Base-by-base conservation (phyloP, 805 yeast genomes). In the Metschnikowia picachoensis region DNA sequence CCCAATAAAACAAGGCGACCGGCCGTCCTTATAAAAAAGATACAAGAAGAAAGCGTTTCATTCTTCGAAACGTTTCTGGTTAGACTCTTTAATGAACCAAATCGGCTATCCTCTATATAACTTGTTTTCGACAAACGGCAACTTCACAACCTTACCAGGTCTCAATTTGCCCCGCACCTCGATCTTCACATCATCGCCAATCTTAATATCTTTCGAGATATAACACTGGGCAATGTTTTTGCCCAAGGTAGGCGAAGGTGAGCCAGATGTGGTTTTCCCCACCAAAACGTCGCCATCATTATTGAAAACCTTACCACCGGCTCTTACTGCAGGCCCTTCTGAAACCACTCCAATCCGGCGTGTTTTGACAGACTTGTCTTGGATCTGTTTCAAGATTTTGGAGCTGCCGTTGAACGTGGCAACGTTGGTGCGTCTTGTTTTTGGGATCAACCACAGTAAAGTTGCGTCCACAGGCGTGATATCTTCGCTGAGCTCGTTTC, bases 321-420 rank as follows among this genome's bases (percentile, higher is more conserved):
- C 85, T 66, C 99, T 82, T 30, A 98, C 97, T 2, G 99, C 89
- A 10, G 98, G 97, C 1, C 98, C 97, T 53, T 75, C 77, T 8
- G 84, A 79, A 11, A 67, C 64, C 57, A 86, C 74, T 2, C 97
- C 98, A 12, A 89, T 85, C 60, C 99, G 82, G 47, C 74, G 67
- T 28, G 49, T 53, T 41, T 80, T 74, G 27, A 80, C 79, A 3
- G 74, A 65, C 63, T 89, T 87, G 53, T 87, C 83, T 38, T 75
- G 72, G 44, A 94, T 62, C 66, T 91, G 97, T 5, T 71, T 68
- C 49, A 88, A 70, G 44, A 94, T 87, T 57, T 70, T 79, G 11
- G 73, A 70, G 34, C 83, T 75, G 28, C 99, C 99, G 60, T 91
- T 88, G 75, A 91, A 94, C 3, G 66, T 66, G 0, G 72, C 71